Evolutionary conservation across 441 rosid species (phyloP), one percentile per base, ranked within the genome.

Genomic region (Eugenia klotzschiana): DNA sequence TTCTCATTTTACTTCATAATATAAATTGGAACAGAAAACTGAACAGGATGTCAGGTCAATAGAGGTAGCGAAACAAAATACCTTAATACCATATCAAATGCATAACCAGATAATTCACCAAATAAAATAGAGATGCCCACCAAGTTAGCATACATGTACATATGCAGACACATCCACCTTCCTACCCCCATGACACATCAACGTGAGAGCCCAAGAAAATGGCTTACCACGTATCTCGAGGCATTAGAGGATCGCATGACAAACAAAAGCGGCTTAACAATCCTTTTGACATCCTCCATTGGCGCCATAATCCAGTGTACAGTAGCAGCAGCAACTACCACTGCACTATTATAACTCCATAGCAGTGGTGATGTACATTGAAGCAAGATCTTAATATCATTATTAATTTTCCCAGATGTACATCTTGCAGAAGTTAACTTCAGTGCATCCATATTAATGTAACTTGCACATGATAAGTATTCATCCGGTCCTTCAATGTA

Each of bases 241-340:
- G 96, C 92, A 82, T 74, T 87, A 80, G 98, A 94, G 80, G 99
- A 96, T 87, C 98, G 93, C 89, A 96, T 89, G 86, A 93, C 82
- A 90, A 95, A 96, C 85, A 96, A 84, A 83, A 96, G 96, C 15
- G 99, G 99, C 88, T 92, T 94, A 81, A 93, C 97, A 82, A 96
- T 92, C 88, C 87, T 94, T 84, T 90, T 90, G 80, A 94, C 89
- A 88, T 95, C 94, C 88, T 93, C 98, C 79, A 80, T 84, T 43
- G 98, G 93, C 15, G 96, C 95, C 98, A 95, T 93, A 85, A 96
- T 90, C 99, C 99, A 96, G 87, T 96, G 98, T 86, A 94, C 96
- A 64, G 96, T 95, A 86, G 98, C 98, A 81, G 98, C 94, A 81
- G 98, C 98, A 84, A 96, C 92, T 74, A 96, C 96, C 83, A 96